Evolutionary conservation across 2,329 filamentous ascomycete species (phyloP), one percentile per base, ranked within the genome.

Genomic region (Exophiala xenobiotica): DNA sequence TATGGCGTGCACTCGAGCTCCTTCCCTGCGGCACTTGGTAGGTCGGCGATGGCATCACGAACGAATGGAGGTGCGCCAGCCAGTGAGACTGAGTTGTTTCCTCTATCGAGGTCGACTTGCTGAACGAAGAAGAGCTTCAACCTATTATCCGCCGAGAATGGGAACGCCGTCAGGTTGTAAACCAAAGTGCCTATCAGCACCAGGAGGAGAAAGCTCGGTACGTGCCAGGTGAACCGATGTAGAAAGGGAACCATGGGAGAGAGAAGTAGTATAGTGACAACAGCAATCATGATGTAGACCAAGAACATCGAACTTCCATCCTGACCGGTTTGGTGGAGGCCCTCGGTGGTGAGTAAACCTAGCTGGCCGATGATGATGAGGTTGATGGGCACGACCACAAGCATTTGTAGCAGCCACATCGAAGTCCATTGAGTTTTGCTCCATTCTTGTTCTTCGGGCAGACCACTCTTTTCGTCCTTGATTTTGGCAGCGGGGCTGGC

Each of bases 61-160:
- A 93, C 71, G 65, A 83, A 95, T 3, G 81, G 75, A 57, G 82
- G 76, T 2, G 90, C 67, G 0, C 90, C 90, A 0, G 77, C 78
- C 6, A 95, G 73, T 26, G 81, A 82, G 33, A 91, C 87, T 2
- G 72, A 75, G 59, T 90, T 89, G 11, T 77, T 72, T n/a, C 85
- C 84, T 3, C 78, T 81, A 59, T 88, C 87, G 7, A 96, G 78
- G 59, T 96, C 81, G 41, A 96, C 75, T 7, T 81, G 80, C 67
- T 99, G 91, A 43, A 88, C 75, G 68, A 97, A 96, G 69, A 85
- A 95, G 41, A 92, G 78, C 69, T 97, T 97, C 68, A 95, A 82
- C 29, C 89, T 81, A 65, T 85, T 87, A 53, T 83, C 78, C 18
- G 80, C 73, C 0, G 89, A 93, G 70, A 97, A 97, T 0, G 93